These are phyloP conservation scores for Citrus trifoliata DNA, from an alignment of 345 rosid genomes.

Conservation along the genomic window DNA sequence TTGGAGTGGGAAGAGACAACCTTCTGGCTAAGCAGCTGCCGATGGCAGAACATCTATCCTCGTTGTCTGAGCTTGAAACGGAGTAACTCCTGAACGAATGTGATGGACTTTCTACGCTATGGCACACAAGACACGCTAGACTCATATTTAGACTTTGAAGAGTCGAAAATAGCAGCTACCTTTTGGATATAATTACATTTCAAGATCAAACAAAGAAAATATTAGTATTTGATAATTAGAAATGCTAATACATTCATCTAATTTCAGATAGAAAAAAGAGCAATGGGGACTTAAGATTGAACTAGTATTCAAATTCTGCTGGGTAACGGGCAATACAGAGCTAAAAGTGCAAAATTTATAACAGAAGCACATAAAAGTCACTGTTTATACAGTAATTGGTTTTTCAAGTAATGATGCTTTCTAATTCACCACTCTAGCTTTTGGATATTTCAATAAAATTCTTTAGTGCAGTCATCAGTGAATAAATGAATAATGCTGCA, in stretches of 20 bases:
- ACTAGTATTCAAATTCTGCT: neutral
- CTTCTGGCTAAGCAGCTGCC: constrained; percentile 71
- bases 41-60: constrained; percentile 77
- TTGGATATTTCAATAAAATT: neutral
- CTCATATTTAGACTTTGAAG: constrained; percentile 45
- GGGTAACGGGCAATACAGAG: neutral
- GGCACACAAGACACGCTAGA: constrained; percentile 90
- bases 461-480: neutral
- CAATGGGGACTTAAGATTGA: neutral
- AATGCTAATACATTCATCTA: neutral
- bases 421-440: neutral
- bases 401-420: neutral
- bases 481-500: neutral
- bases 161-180: neutral
- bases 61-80: constrained; percentile 84
- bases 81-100: constrained; percentile 96
- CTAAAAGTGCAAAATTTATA: neutral
- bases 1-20: constrained; percentile 59
- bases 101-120: constrained; percentile 85
- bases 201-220: neutral
- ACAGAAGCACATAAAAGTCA: neutral
- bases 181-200: constrained; percentile 1
- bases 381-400: neutral
- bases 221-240: neutral
- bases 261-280: neutral